Percentiles rank a stretch among this genome's conserved stretches.
Evolutionary conservation across 2,329 filamentous ascomycete species (phyloP).

Genomic region (Microsporum audouinii): DNA sequence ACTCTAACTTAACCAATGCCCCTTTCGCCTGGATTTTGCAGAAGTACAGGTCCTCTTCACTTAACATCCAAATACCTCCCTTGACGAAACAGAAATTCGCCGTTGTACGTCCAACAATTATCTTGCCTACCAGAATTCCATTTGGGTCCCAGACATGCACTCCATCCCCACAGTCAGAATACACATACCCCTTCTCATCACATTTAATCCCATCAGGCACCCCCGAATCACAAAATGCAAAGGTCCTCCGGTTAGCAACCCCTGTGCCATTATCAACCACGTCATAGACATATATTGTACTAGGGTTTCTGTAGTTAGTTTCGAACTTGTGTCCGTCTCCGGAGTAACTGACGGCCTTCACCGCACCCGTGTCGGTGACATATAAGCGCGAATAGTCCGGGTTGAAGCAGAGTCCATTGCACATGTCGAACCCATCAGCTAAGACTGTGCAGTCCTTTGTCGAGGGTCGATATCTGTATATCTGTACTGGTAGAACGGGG

Average conservation of each 20-base stretch:
- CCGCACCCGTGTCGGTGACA: slow-evolving; percentile 31
- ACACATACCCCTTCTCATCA: slow-evolving; percentile 46
- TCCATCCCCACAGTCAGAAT: slow-evolving; percentile 44
- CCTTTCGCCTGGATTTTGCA: slow-evolving; percentile 13
- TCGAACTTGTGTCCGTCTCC: slow-evolving; percentile 12
- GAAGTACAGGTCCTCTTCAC: slow-evolving; percentile 12
- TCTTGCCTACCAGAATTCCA: slow-evolving; percentile 45
- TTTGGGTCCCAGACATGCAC: slow-evolving; percentile 42
- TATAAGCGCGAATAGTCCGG: slow-evolving; percentile 31
- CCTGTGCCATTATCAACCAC: slow-evolving; percentile 33
- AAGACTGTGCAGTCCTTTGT: slow-evolving; percentile 27
- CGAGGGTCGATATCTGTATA: slow-evolving; percentile 30
- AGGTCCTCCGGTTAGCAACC: slow-evolving; percentile 41
- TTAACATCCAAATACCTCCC: slow-evolving; percentile 14
- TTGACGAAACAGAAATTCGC: slow-evolving; percentile 41
- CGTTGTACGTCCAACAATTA: slow-evolving; percentile 38
- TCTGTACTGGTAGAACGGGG: slow-evolving; percentile 26
- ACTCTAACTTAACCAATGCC: slow-evolving; percentile 11
- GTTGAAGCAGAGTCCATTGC: slow-evolving; percentile 36
- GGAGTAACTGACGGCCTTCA: slow-evolving; percentile 17
- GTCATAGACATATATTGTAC: slow-evolving; percentile 30
- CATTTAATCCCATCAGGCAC: slow-evolving; percentile 39
- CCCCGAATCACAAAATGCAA: slow-evolving; percentile 40
- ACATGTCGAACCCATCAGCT: slow-evolving; percentile 30
- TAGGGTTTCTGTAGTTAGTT: slow-evolving; percentile 12